Evolutionary conservation across 768 basidiomycete species (phyloP).

Genomic region (Pleurotus giganteus): DNA sequence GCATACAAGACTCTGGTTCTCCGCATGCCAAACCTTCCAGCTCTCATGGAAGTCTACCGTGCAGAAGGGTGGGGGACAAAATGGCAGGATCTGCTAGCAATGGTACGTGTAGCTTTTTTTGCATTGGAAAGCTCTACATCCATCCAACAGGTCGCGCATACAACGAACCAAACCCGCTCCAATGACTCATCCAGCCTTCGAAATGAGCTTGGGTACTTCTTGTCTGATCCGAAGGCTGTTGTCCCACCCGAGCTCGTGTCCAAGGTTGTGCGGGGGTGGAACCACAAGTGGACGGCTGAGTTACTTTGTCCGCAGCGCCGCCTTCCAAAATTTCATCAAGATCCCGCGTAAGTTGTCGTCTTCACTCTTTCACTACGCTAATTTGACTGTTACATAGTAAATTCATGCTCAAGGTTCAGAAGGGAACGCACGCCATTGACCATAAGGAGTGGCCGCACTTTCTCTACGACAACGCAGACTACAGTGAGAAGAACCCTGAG

Average conservation of each 20-base stretch:
- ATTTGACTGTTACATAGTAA: neutral
- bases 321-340: too few species aligned
- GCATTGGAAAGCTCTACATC: too few species aligned
- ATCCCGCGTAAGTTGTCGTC: too few species aligned
- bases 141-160: neutral
- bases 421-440: neutral
- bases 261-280: neutral
- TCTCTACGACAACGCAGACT: conserved; percentile 14
- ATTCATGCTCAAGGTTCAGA: neutral
- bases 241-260: neutral
- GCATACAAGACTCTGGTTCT: neutral
- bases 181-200: neutral
- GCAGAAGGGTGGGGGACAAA: neutral
- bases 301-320: neutral
- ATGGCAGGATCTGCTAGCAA: neutral
- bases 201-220: neutral
- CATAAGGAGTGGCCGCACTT: conserved; percentile 17
- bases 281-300: neutral
- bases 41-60: neutral
- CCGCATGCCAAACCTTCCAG: neutral
- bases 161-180: neutral
- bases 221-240: neutral
- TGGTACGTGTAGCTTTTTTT: too few species aligned
- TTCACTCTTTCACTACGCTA: too few species aligned
- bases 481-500: conserved; percentile 10